Evolutionary conservation across 176 grass and related monocot genomes (phyloP).

Genomic region (Chrysopogon serrulatus): DNA sequence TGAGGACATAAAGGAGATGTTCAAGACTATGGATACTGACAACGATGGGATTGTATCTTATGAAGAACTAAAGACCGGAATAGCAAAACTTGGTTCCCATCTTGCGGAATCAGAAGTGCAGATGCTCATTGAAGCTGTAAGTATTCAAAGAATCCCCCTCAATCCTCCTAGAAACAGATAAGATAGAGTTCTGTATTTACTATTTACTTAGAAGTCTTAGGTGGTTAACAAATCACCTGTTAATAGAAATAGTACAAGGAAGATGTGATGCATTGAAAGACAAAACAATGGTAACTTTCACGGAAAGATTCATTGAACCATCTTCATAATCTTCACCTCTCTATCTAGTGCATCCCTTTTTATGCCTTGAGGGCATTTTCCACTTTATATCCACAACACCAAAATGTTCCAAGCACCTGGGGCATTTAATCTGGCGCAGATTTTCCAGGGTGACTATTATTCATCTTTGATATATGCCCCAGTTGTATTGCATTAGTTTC

Average conservation of each 20-base stretch:
- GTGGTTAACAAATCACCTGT: not conserved
- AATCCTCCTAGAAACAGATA: not conserved
- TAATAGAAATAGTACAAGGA: not conserved
- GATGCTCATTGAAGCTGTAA: constrained; percentile 98
- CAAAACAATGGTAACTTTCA: not conserved
- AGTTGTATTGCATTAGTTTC: not conserved
- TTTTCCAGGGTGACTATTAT: not conserved
- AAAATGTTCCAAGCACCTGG: not conserved
- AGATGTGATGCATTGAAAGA: not conserved
- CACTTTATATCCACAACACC: not conserved
- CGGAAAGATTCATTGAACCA: not conserved
- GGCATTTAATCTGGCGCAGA: not conserved
- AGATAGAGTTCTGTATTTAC: not conserved
- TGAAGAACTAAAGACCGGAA: constrained; percentile 82
- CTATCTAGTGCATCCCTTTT: not conserved
- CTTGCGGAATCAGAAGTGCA: constrained; percentile 92
- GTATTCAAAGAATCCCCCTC: constrained; percentile 25
- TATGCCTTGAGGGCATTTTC: not conserved
- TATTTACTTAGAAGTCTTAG: not conserved
- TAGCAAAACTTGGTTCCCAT: constrained; percentile 95
- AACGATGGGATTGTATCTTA: constrained; percentile 96
- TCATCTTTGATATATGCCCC: not conserved
- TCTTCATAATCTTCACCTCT: not conserved
- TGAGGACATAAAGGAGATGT: constrained; percentile 99
- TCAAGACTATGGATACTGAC: constrained; percentile 95